Base-by-base conservation (phyloP, 192 early-diverging fungal genomes). In the Backusella macrospora region DNA sequence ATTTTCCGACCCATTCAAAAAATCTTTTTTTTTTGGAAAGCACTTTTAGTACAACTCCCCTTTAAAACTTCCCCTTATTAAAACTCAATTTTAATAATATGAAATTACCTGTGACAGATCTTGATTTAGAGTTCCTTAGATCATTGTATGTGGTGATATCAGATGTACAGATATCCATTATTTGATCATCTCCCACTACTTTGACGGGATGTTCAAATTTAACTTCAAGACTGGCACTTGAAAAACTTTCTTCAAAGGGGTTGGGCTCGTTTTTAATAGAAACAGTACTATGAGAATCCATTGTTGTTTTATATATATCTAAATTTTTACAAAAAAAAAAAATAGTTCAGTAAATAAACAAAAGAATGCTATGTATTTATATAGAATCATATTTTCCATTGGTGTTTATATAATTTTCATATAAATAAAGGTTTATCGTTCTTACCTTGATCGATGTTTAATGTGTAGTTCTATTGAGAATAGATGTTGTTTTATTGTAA, bases 241-340 rank as follows among this genome's bases (percentile, higher is more conserved):
- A 65, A 39, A 65, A 65, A 9, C 64, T 65, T 65, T 65, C 37
- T 65, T 65, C 64, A 40, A 65, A 65, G n/a, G 64, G 64, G 15
- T 65, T 65, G 16, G 34, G 64, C 38, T 65, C 64, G n/a, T 52
- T n/a, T 52, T 52, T 52, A 21, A 52, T 52, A 52, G 2, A 18
- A n/a, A n/a, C 18, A 18, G 2, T 52, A 52, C 1, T 10, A 8
- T 23, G 49, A 52, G 49, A 52, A 52, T 52, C 49, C 49, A 52
- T 52, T 52, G 49, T 7, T 52, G 49, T 34, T 34, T 34, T 34
- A 34, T 34, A 34, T 34, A 34, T 52, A 52, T 18, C 49, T 52
- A 52, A 52, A 18, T 52, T 52, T 9, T 18, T 8, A 18, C 49
- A 52, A 8, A 52, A 10, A 18, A 18, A 18, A 23, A 52, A 52